phyloP scores from a whole-genome alignment of 345 rosid genomes.

The Hibiscus syriacus region DNA sequence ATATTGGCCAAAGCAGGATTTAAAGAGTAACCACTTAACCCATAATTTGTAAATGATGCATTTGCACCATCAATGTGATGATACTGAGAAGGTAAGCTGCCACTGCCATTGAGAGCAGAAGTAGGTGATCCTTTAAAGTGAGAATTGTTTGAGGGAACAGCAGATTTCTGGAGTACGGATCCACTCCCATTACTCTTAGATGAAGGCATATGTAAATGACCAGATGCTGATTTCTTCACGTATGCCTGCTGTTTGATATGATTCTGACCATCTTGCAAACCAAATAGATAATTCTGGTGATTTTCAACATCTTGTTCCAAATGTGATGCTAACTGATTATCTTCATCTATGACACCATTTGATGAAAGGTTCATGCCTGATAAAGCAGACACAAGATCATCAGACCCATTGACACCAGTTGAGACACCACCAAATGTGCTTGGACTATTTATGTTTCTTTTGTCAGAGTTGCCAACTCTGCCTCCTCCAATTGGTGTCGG shows the following conservation, averaged over 20 bases:
- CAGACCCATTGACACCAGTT: constrained; percentile 43
- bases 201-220: constrained; percentile 15
- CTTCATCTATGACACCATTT: too few relatives aligned
- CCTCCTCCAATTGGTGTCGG: too few relatives aligned
- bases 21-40: constrained; percentile 38
- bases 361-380: too few relatives aligned
- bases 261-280: constrained; percentile 13
- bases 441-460: constrained; percentile 42
- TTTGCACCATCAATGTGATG: constrained; percentile 41
- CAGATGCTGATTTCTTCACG: constrained; percentile 9
- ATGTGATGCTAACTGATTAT: too few relatives aligned
- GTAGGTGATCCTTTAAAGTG: too few relatives aligned
- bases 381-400: constrained; percentile 52
- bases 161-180: constrained; percentile 35
- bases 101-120: constrained; percentile 41
- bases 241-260: too few relatives aligned
- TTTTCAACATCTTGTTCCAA: constrained; percentile 7
- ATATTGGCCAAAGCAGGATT: constrained; percentile 52
- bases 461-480: constrained; percentile 47
- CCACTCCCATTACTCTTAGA: constrained; percentile 32
- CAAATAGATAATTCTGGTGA: constrained; percentile 8
- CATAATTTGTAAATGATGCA: constrained; percentile 37
- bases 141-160: constrained; percentile 34
- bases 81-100: constrained; percentile 43
- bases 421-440: constrained; percentile 49